These are phyloP conservation scores for Populus hybrid DNA, from an alignment of 441 rosid genomes.

Conservation along the genomic window DNA sequence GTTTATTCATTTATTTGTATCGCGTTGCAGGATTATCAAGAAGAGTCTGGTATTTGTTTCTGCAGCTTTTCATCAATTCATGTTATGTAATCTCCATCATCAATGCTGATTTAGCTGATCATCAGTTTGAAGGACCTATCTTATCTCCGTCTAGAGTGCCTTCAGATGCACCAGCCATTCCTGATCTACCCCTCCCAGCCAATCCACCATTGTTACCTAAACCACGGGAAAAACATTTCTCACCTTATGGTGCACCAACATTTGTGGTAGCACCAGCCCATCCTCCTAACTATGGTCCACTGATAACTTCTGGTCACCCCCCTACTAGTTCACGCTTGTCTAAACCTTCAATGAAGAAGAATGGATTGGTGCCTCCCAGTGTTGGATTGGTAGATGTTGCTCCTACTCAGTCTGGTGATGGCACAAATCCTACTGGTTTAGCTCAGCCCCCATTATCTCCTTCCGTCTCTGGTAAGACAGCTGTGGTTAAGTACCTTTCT, in stretches of 20 bases:
- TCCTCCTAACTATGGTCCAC: constrained; percentile 56
- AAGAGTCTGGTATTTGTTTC: constrained; percentile 21
- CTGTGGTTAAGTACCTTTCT: constrained; percentile 8
- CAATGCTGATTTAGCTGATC: constrained; percentile 34
- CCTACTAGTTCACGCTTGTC: constrained; percentile 59
- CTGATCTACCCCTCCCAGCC: constrained; percentile 47
- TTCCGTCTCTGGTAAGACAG: constrained; percentile 51
- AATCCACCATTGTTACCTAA: constrained; percentile 38
- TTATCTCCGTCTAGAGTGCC: constrained; percentile 39
- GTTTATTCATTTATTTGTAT: neutral
- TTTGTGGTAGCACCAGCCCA: constrained; percentile 39
- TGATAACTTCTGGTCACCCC: constrained; percentile 52
- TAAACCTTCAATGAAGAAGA: constrained; percentile 57
- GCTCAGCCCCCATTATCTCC: constrained; percentile 86
- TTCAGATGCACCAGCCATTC: constrained; percentile 34
- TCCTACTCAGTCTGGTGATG: constrained; percentile 53
- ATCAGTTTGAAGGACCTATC: constrained; percentile 30
- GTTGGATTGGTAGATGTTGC: constrained; percentile 60
- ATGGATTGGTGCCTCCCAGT: constrained; percentile 44
- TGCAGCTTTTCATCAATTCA: constrained; percentile 35
- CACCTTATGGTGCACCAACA: constrained; percentile 39
- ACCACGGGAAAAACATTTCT: constrained; percentile 35
- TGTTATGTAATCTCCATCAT: constrained; percentile 36
- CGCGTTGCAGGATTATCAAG: constrained; percentile 37
- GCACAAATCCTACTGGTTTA: constrained; percentile 51